phyloP scores from a whole-genome alignment of 2,329 filamentous ascomycete genomes.

The Aureobasidium sp. region DNA sequence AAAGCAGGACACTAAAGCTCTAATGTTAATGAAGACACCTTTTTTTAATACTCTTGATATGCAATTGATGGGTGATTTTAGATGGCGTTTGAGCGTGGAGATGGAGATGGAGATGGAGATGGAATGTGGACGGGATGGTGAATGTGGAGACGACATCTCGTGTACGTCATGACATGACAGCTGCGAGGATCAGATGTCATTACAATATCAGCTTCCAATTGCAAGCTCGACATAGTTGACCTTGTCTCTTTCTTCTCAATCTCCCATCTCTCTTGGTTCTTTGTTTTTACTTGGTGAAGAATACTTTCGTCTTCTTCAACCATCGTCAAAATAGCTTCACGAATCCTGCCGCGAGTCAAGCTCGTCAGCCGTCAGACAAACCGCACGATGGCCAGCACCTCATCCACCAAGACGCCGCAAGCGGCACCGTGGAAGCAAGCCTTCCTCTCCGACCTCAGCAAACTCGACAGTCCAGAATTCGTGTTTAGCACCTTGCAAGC shows the following conservation, averaged over 20 bases:
- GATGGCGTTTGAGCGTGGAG: too few relatives aligned
- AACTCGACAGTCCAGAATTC: constrained; percentile 45
- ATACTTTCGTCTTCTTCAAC: not conserved
- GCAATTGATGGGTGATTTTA: too few relatives aligned
- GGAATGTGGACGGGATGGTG: too few relatives aligned
- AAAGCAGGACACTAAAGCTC: not conserved
- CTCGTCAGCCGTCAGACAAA: constrained; percentile 29
- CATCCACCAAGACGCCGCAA: constrained; percentile 29
- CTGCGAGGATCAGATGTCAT: not conserved
- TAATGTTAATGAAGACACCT: constrained; percentile 14
- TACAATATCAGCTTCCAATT: not conserved
- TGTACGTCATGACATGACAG: constrained; percentile 5
- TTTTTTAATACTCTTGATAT: not conserved
- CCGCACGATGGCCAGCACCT: constrained; percentile 41
- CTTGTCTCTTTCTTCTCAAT: not conserved
- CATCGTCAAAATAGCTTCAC: constrained; percentile 35
- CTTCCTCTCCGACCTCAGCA: constrained; percentile 44
- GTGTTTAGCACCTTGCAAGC: constrained; percentile 45
- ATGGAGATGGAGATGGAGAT: too few relatives aligned
- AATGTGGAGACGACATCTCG: constrained; percentile 2
- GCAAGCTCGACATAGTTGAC: not conserved
- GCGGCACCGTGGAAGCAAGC: constrained; percentile 46
- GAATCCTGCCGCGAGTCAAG: constrained; percentile 30
- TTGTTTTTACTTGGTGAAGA: too few relatives aligned
- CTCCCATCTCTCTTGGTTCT: too few relatives aligned